Conservation (phyloP, 1,284 basidiomycete genomes). For the Trichosporon sp. region DNA sequence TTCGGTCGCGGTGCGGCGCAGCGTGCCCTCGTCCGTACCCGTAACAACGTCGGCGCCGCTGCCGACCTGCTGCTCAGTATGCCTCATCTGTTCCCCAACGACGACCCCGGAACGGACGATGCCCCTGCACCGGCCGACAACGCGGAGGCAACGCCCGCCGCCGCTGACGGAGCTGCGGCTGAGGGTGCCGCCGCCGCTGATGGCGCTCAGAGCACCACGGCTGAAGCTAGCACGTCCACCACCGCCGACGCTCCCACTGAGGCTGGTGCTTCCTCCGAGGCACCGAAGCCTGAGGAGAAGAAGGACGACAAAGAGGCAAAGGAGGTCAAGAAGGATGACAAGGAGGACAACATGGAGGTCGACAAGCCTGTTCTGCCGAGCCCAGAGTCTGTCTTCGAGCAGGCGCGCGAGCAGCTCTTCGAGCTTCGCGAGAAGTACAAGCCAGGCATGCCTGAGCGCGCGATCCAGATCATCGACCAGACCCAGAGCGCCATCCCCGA, state of each 20-base stretch:
- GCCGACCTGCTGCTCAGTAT: slow-evolving; percentile 81
- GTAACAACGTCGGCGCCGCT: slow-evolving; percentile 85
- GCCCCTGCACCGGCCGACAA: slow-evolving; percentile 10
- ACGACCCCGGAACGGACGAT: slow-evolving; percentile 23
- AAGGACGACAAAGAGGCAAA: slow-evolving; percentile 23
- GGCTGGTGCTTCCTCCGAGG: not conserved
- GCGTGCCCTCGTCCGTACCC: slow-evolving; percentile 72
- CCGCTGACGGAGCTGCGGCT: slow-evolving; percentile 8
- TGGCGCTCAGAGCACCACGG: not conserved
- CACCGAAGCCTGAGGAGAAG: slow-evolving; percentile 11
- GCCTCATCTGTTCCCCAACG: slow-evolving; percentile 64
- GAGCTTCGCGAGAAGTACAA: slow-evolving; percentile 64
- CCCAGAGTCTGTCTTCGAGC: slow-evolving; percentile 16
- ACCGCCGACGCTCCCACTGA: not conserved
- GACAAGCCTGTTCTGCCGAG: slow-evolving; percentile 15
- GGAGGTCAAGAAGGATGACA: slow-evolving; percentile 12
- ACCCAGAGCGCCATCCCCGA: slow-evolving; percentile 86
- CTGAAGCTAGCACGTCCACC: not conserved
- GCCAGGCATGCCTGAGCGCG: slow-evolving; percentile 61
- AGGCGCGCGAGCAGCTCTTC: slow-evolving; percentile 55
- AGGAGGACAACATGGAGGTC: slow-evolving; percentile 24
- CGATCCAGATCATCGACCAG: slow-evolving; percentile 76
- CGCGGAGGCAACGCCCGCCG: slow-evolving; percentile 10
- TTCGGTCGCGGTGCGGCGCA: slow-evolving; percentile 82
- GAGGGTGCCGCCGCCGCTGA: slow-evolving; percentile 16